These are phyloP conservation scores for Rhodotorula graminis DNA, from an alignment of 768 basidiomycete genomes.

Conservation along the genomic window DNA sequence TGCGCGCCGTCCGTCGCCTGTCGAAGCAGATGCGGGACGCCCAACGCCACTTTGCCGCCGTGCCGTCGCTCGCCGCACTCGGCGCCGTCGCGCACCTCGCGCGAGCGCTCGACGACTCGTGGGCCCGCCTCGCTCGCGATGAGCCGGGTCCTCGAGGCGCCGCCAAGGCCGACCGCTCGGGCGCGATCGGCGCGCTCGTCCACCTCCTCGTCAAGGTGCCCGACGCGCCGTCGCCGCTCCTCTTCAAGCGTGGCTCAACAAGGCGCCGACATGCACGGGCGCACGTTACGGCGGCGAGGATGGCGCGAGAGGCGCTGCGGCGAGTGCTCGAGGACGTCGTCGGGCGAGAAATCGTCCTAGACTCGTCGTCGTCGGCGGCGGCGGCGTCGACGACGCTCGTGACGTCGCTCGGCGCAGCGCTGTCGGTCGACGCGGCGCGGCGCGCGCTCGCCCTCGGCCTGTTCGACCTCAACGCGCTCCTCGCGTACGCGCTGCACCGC, in stretches of 20 bases:
- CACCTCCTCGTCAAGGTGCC: constrained; percentile 20
- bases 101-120: constrained; percentile 6
- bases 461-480: constrained; percentile 25
- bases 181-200: constrained; percentile 2
- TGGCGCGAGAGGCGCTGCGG: constrained; percentile 27
- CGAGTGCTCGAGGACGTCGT: constrained; percentile 21
- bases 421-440: too few species aligned
- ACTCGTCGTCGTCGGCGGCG: not conserved
- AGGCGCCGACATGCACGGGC: not conserved
- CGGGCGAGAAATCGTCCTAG: constrained; percentile 11
- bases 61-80: not conserved
- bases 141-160: not conserved
- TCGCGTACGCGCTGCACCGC: constrained; percentile 23
- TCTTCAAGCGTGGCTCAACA: constrained; percentile 6
- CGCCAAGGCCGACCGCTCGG: not conserved
- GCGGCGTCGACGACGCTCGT: not conserved
- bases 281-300: constrained; percentile 15
- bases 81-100: constrained; percentile 21
- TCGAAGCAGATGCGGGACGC: not conserved
- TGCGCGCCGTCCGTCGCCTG: not conserved
- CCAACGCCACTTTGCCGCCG: not conserved
- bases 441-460: not conserved
- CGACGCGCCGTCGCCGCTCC: constrained; percentile 1
- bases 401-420: not conserved
- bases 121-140: not conserved